A percentile compares a stretch with the other conserved stretches of the same genome.
phyloP scores from a whole-genome alignment of 768 basidiomycete genomes.

The Ephemerocybe angulata region DNA sequence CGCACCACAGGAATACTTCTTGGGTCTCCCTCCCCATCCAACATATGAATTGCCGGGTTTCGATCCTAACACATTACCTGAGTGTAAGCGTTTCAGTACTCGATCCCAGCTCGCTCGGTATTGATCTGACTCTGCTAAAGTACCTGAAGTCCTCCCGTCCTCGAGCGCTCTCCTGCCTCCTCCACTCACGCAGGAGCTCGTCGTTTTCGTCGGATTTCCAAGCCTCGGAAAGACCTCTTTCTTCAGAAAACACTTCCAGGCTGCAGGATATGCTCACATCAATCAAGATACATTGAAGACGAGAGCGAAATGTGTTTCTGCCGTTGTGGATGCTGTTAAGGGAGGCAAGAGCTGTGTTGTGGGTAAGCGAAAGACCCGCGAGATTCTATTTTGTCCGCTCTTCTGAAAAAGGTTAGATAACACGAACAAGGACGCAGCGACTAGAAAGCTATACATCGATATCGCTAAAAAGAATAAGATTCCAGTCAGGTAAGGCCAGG shows the following conservation, averaged over 20 bases:
- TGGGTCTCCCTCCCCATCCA: conserved; percentile 43
- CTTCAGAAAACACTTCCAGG: conserved; percentile 63
- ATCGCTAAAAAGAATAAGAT: conserved; percentile 55
- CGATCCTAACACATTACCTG: conserved; percentile 46
- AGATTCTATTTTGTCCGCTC: conserved; percentile 8
- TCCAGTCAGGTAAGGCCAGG: conserved; percentile 50
- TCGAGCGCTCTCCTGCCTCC: conserved; percentile 47
- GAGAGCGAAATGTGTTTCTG: conserved; percentile 71
- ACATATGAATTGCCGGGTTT: conserved; percentile 63
- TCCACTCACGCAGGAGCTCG: conserved; percentile 36
- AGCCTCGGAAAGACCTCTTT: conserved; percentile 80
- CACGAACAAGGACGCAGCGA: conserved; percentile 76
- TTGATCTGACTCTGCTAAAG: conserved; percentile 26
- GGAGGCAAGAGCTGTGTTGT: conserved; percentile 69
- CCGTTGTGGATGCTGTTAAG: conserved; percentile 50
- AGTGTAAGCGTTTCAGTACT: conserved; percentile 25
- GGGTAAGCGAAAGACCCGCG: no score
- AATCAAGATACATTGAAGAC: conserved; percentile 83
- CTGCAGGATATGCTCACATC: conserved; percentile 71
- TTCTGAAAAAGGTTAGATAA: conserved; percentile 55
- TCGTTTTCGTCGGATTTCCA: conserved; percentile 52
- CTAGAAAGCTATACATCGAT: conserved; percentile 68
- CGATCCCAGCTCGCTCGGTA: not conserved
- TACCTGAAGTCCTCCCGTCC: conserved; percentile 47
- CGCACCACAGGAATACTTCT: conserved; percentile 69